These are phyloP conservation scores for Typha latifolia DNA, from an alignment of 176 grass and related monocot genomes.

Conservation along the genomic window DNA sequence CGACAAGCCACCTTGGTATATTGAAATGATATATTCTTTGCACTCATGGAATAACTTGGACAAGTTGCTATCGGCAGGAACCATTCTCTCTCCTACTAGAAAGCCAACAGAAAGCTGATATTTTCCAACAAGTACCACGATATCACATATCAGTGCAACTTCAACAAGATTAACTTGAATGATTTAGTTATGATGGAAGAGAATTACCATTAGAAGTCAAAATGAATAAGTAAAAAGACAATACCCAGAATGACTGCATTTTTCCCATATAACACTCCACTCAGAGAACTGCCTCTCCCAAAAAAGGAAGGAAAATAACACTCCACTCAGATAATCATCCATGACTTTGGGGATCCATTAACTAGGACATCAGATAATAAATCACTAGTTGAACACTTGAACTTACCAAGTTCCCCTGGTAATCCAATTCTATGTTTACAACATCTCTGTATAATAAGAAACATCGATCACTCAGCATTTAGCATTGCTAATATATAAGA, in stretches of 20 bases:
- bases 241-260: not conserved
- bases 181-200: not conserved
- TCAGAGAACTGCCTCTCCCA: no score
- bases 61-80: constrained; percentile 47
- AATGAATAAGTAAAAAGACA: no score
- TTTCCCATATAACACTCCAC: not conserved
- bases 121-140: constrained; percentile 26
- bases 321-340: not conserved
- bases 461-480: not conserved
- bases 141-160: not conserved
- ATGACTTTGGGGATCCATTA: not conserved
- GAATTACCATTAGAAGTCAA: not conserved
- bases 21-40: constrained; percentile 64
- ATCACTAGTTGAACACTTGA: not conserved
- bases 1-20: constrained; percentile 31
- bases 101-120: constrained; percentile 73
- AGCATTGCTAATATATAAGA: not conserved
- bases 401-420: not conserved
- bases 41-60: constrained; percentile 73
- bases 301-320: not conserved
- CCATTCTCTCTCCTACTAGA: constrained; percentile 43
- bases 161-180: not conserved
- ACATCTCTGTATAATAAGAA: not conserved
- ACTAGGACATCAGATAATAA: not conserved
- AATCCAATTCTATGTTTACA: not conserved